Conservation (phyloP, 1,284 basidiomycete species). For the Coniferiporia weirii region DNA sequence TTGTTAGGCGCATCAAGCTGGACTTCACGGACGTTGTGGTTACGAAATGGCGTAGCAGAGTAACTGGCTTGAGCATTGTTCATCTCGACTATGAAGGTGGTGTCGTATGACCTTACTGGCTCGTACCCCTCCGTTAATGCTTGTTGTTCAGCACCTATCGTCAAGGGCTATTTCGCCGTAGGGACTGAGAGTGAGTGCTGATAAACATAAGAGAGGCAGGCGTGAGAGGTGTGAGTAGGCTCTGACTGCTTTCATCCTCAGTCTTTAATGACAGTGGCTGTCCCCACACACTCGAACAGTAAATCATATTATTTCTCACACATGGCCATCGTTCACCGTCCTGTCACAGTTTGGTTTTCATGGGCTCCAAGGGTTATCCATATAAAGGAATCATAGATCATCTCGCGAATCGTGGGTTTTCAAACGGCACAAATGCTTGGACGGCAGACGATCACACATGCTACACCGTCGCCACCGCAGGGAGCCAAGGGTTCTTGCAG, state of each 20-base stretch:
- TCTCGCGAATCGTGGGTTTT: conserved; percentile 95
- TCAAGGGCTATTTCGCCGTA: conserved; percentile 91
- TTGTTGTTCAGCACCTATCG: conserved; percentile 62
- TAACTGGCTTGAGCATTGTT: conserved; percentile 73
- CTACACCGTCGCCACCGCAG: conserved; percentile 97
- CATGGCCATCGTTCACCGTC: conserved; percentile 16
- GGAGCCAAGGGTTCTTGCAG: conserved; percentile 92
- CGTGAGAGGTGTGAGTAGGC: conserved; percentile 4
- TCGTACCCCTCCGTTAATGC: conserved; percentile 17
- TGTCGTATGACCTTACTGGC: neutral
- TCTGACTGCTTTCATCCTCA: conserved; percentile 27
- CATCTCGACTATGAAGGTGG: conserved; percentile 81
- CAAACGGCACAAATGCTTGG: conserved; percentile 87
- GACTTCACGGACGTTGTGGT: conserved; percentile 73
- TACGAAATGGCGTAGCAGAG: conserved; percentile 81
- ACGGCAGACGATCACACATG: conserved; percentile 87
- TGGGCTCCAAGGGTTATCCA: conserved; percentile 92
- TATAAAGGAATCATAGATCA: conserved; percentile 97
- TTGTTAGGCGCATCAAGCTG: conserved; percentile 65
- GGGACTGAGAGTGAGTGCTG: conserved; percentile 78
- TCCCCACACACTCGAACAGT: conserved; percentile 94
- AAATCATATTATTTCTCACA: conserved; percentile 11
- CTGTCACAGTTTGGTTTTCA: conserved; percentile 71
- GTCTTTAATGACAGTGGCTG: conserved; percentile 92
- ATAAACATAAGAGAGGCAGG: neutral